Conservation (phyloP, 1,284 basidiomycete genomes). For the Pseudozyma hubeiensis region DNA sequence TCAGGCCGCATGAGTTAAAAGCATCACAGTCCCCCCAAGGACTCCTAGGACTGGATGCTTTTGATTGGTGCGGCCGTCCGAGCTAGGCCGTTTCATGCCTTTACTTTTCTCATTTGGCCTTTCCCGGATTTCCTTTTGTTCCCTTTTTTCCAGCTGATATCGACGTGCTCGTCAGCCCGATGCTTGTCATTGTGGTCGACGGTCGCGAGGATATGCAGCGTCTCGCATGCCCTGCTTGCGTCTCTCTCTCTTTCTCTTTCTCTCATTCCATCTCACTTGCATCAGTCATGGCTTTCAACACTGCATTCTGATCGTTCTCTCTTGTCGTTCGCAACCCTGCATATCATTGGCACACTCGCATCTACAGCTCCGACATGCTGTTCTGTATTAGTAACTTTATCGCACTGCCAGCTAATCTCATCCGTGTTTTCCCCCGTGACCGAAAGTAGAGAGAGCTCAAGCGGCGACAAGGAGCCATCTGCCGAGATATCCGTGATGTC, state of each 20-base stretch:
- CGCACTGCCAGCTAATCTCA: conserved; percentile 33
- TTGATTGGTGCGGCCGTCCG: neutral
- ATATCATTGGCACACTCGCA: conserved; percentile 32
- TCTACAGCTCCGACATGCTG: conserved; percentile 56
- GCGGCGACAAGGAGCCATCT: neutral
- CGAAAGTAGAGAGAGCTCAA: neutral
- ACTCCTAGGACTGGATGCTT: neutral
- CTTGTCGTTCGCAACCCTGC: conserved; percentile 36
- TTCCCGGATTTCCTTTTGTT: conserved; percentile 7
- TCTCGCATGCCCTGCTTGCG: conserved; percentile 1
- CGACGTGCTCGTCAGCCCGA: conserved; percentile 1
- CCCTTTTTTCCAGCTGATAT: neutral
- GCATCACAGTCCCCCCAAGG: no score
- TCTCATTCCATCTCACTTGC: conserved; percentile 10
- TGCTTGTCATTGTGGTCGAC: conserved; percentile 3
- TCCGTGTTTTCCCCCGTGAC: neutral
- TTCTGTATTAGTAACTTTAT: conserved; percentile 17
- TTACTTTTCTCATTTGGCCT: conserved; percentile 11
- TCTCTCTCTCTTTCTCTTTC: conserved; percentile 6
- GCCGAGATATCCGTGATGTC: neutral
- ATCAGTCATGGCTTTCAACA: conserved; percentile 48
- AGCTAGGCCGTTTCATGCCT: conserved; percentile 1
- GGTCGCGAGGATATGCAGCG: conserved; percentile 5
- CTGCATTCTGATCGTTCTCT: conserved; percentile 37
- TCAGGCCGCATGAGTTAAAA: neutral